Evolutionary conservation across 2,329 filamentous ascomycete genomes (phyloP), one percentile per base, ranked within the genome.

Genomic region (Fusarium nygamai): DNA sequence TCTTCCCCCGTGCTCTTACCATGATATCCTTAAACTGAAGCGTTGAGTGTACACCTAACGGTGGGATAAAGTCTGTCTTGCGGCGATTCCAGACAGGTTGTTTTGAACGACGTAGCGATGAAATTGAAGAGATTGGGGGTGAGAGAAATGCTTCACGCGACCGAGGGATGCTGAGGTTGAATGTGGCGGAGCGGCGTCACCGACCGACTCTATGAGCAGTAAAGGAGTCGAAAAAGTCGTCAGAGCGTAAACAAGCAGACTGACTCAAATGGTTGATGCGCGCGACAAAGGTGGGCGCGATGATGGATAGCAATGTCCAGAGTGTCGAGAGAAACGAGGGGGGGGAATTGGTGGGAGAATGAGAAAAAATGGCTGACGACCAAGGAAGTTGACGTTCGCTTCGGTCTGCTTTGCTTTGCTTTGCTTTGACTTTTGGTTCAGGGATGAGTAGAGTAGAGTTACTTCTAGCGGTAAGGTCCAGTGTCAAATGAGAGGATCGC

Each of bases 1-100:
- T 84, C 82, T 84, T 82, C 84, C 83, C 81, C 85, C 85, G 85
- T 85, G 83, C 84, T 85, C 84, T 85, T 81, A 86, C 86, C 88
- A 89, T 90, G 86, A 86, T 90, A 85, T 85, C 84, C 84, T 82
- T 82, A 81, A 81, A 64, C 78, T 71, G 62, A 58, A 74, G 71
- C 54, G 71, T 72, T 57, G 29, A 65, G 67, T 54, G 65, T 44
- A 47, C 58, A 61, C 60, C 44, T 54, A 59, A 36, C 34, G 65
- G 36, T 46, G 59, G 47, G 27, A 58, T 34, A 61, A 46, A 48
- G 19, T 43, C 34, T 50, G 61, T 44, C 53, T 58, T 41, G 64
- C 34, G 60, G 66, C 53, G 69, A 67, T 53, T 62, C 41, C 36
- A 56, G 61, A 39, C 44, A 59, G 57, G 67, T 50, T 61, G 50